These are phyloP conservation scores for Cutaneotrichosporon cutaneum DNA, from an alignment of 1,284 basidiomycete species.

Conservation along the genomic window DNA sequence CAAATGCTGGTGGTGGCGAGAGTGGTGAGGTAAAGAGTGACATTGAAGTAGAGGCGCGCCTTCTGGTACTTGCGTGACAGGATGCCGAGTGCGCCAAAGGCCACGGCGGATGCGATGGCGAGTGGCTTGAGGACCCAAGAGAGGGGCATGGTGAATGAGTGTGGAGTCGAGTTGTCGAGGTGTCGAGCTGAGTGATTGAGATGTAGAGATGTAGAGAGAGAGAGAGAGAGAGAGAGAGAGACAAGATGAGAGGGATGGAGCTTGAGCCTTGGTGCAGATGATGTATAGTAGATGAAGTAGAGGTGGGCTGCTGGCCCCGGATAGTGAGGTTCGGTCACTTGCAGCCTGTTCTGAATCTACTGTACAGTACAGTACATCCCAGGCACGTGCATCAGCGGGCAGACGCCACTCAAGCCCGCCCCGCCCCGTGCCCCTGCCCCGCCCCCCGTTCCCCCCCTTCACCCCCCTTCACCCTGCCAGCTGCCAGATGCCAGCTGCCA, in stretches of 20 bases:
- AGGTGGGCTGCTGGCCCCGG: too few species aligned
- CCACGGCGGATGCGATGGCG: slow-evolving; percentile 45
- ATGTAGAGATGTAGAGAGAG: not conserved
- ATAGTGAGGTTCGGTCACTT: too few species aligned
- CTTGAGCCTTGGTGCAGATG: not conserved
- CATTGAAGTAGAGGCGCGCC: slow-evolving; percentile 63
- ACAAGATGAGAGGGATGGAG: not conserved
- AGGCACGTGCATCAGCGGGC: too few species aligned
- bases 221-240: not conserved
- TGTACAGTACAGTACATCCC: too few species aligned
- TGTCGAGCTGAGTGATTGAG: not conserved
- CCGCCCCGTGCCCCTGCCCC: too few species aligned
- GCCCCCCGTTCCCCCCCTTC: too few species aligned
- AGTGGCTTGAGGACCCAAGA: slow-evolving; percentile 47
- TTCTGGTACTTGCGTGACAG: slow-evolving; percentile 39
- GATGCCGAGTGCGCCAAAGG: slow-evolving; percentile 44
- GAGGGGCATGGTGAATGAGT: slow-evolving; percentile 23
- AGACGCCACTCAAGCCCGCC: too few species aligned
- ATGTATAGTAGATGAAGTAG: too few species aligned
- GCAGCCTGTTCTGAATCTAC: too few species aligned
- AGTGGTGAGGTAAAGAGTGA: slow-evolving; percentile 70
- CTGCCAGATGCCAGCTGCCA: too few species aligned
- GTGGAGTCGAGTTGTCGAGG: not conserved
- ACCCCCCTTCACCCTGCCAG: too few species aligned
- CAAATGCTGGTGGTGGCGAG: slow-evolving; percentile 72